Evolutionary conservation across 257 asterid species (phyloP).

Genomic region (Solanum etuberosum): DNA sequence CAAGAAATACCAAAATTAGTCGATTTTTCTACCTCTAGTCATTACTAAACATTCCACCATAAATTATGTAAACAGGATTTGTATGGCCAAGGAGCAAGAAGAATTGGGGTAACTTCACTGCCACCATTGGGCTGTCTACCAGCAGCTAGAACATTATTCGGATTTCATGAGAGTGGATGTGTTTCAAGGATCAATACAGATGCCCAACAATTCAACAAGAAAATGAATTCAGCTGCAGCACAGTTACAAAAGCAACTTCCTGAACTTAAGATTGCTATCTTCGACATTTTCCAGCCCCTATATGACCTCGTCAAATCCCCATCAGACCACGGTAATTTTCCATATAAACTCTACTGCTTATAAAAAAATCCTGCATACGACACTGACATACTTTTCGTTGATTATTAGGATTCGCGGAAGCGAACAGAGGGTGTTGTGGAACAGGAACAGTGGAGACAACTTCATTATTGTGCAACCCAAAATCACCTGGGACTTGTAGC

Average conservation of each 20-base stretch:
- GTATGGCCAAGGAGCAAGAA: constrained; percentile 76
- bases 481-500: constrained; percentile 63
- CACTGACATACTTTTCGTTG: background rate
- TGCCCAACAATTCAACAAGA: constrained; percentile 69
- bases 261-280: constrained; percentile 53
- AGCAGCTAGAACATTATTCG: constrained; percentile 69
- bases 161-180: constrained; percentile 63
- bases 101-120: constrained; percentile 82
- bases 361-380: background rate
- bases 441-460: constrained; percentile 85
- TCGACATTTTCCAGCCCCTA: constrained; percentile 73
- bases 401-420: constrained; percentile 60
- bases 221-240: constrained; percentile 51
- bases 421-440: constrained; percentile 77
- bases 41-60: too few relatives aligned
- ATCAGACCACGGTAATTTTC: constrained; percentile 33
- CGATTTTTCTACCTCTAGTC: too few relatives aligned
- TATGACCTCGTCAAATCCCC: constrained; percentile 60
- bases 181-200: constrained; percentile 58
- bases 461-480: constrained; percentile 55
- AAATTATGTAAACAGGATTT: constrained; percentile 25
- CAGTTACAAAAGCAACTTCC: constrained; percentile 61
- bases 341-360: background rate
- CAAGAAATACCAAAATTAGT: background rate
- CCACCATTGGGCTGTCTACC: constrained; percentile 97